Evolutionary conservation across 106 monocot species (phyloP), one percentile per base, ranked within the genome.

Genomic region (Acorus calamus): DNA sequence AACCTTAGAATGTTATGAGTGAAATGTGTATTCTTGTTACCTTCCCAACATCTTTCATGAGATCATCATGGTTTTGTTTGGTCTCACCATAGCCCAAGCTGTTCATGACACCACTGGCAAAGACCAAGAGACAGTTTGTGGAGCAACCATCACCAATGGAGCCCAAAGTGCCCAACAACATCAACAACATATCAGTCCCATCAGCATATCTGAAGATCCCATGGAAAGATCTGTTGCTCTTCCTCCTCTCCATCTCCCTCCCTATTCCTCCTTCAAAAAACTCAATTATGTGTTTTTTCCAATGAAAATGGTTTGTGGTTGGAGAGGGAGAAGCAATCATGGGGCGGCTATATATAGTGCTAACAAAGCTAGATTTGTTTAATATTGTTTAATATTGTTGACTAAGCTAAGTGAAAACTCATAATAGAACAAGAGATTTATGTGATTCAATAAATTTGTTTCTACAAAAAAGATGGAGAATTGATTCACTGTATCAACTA

Each of bases 31-130:
- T 41, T 14, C 6, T 12, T 58, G 62, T 60, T 59, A 90, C 90
- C 90, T 90, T 86, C 11, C 80, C 83, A 42, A 90, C 70, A 11
- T 80, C 80, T 43, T 76, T 74, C 86, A 90, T 90, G 83, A 90
- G 83, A 50, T 67, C 48, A 9, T 11, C 55, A 61, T 68, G 13
- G 46, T 55, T 46, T 28, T 73, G 28, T 12, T 63, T 48, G 8
- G 52, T 52, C 14, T 61, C 62, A 5, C 63, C 82, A 68, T 69
- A 48, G 0, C 86, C 90, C 49, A 90, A 57, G 64, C 68, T 81
- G 62, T 86, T 83, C 83, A 90, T 78, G 8, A 90, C 66, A 42
- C 61, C 59, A 73, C 86, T 86, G 9, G 80, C 80, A 65, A 86
- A 90, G 55, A 86, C 59, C 9, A 90, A 75, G 7, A 86, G 80